Base-by-base conservation (phyloP, 2,329 filamentous ascomycete species). In the Knufia fluminis region DNA sequence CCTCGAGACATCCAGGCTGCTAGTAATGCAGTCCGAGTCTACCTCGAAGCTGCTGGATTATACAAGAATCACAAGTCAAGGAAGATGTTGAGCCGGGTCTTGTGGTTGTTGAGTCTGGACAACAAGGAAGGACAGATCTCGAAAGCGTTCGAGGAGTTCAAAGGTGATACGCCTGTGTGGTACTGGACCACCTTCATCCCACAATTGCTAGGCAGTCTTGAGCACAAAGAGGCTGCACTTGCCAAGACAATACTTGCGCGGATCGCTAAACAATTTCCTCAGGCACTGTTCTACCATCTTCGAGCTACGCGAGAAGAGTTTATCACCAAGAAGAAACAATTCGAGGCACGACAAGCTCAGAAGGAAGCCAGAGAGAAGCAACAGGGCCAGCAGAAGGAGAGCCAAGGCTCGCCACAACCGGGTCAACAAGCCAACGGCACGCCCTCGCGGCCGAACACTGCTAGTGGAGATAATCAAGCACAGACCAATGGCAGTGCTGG, bases 121-220 rank as follows among this genome's bases (percentile, higher is more conserved):
- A 89, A 96, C 61, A 76, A 86, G 0, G 87, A 88, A 62, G 87
- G 87, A 10, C 83, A 79, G 32, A 83, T 98, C 52, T 85, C 87
- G 0, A 76, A 81, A 59, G 88, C 91, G 10, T 98, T 96, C 58
- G 88, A 95, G 57, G 87, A 91, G 59, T 98, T 92, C 71, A 96
- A 97, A 72, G 92, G 92, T 46, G 94, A 98, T 59, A 94, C 89
- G 1, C 89, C 90, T 0, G 88, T 94, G 10, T 99, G 92, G 92
- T 98, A 97, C 70, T 99, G 92, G 92, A 96, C 97, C 59, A 97
- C 91, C 0, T 98, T 94, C 65, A 97, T 99, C 55, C 92, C 92
- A 16, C 92, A 99, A 67, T 77, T 99, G 36, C 79, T 99, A 26
- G 91, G 88, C 38, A 92, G 91, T 46, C 75, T 98, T 45, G 87